A percentile compares a stretch with the other conserved stretches of the same genome.
These are phyloP conservation scores for Mycotypha africana DNA, from an alignment of 371 early-diverging fungal genomes.

Conservation along the genomic window DNA sequence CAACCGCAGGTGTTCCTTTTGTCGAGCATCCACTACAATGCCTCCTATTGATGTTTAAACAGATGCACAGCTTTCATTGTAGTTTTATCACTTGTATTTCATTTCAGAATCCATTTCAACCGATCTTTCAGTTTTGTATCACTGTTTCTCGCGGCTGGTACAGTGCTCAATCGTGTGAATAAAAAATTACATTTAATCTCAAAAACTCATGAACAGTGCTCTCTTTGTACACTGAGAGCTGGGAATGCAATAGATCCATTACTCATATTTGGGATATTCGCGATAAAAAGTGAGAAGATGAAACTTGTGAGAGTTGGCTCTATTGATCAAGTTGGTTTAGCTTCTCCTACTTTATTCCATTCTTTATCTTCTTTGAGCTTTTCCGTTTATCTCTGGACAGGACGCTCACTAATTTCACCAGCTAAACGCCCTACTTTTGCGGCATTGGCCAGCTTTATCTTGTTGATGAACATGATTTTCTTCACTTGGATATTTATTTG, in stretches of 20 bases:
- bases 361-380: conserved; percentile 9
- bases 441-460: conserved; percentile 5
- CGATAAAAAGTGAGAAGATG: conserved; percentile 8
- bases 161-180: conserved; percentile 3
- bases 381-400: conserved; percentile 9
- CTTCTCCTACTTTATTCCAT: conserved; percentile 5
- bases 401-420: conserved; percentile 5
- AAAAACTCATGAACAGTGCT: no score
- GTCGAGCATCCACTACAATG: neutral
- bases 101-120: conserved; percentile 1
- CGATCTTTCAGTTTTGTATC: neutral
- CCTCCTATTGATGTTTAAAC: neutral
- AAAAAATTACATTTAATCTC: no score
- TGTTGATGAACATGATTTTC: conserved; percentile 10
- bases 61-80: conserved; percentile 2
- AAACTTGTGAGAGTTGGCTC: no score
- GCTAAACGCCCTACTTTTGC: conserved; percentile 4
- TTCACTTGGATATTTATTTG: conserved; percentile 7
- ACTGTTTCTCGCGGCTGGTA: conserved; percentile 12
- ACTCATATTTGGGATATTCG: conserved; percentile 2
- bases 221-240: no score
- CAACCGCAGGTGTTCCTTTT: neutral
- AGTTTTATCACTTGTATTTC: conserved; percentile 9
- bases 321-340: conserved; percentile 8
- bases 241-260: conserved; percentile 6